These are phyloP conservation scores for Exophiala bonariae DNA, from an alignment of 2,329 filamentous ascomycete species.

Conservation along the genomic window DNA sequence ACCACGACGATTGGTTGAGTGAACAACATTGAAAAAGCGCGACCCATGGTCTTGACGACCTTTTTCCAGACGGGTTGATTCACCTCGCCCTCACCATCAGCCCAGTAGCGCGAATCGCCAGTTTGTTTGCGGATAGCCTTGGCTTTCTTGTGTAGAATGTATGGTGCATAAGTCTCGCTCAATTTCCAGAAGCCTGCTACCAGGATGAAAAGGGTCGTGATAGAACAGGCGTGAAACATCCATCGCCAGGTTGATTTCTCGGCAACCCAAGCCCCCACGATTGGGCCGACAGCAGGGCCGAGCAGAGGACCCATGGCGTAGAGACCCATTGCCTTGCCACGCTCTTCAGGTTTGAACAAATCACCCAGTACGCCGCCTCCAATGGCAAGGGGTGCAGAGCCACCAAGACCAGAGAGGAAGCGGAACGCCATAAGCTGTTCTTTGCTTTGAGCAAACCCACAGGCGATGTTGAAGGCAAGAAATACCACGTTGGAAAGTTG, in stretches of 20 bases:
- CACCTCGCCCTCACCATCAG: slow-evolving; percentile 31
- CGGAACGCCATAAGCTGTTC: slow-evolving; percentile 59
- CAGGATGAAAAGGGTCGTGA: slow-evolving; percentile 60
- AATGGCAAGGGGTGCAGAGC: slow-evolving; percentile 57
- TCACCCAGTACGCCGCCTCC: slow-evolving; percentile 43
- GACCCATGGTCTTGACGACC: slow-evolving; percentile 42
- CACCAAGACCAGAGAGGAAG: slow-evolving; percentile 60
- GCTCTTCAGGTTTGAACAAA: slow-evolving; percentile 30
- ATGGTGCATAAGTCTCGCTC: slow-evolving; percentile 62
- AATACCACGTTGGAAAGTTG: slow-evolving; percentile 58
- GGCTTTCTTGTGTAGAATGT: slow-evolving; percentile 59
- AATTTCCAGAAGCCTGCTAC: slow-evolving; percentile 56
- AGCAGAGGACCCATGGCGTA: slow-evolving; percentile 31
- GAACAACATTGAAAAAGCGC: slow-evolving; percentile 54
- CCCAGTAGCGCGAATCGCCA: slow-evolving; percentile 31
- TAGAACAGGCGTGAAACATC: slow-evolving; percentile 56
- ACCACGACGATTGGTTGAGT: slow-evolving; percentile 62
- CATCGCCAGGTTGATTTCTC: slow-evolving; percentile 36
- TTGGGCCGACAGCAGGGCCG: slow-evolving; percentile 54
- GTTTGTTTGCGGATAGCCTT: slow-evolving; percentile 40
- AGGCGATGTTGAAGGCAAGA: slow-evolving; percentile 61
- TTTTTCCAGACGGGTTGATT: slow-evolving; percentile 30
- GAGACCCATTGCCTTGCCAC: slow-evolving; percentile 30
- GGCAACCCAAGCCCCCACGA: slow-evolving; percentile 62
- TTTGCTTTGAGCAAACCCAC: slow-evolving; percentile 56